Evolutionary conservation across 768 basidiomycete genomes (phyloP), one percentile per base, ranked within the genome.

Genomic region (Naganishia antarctica): DNA sequence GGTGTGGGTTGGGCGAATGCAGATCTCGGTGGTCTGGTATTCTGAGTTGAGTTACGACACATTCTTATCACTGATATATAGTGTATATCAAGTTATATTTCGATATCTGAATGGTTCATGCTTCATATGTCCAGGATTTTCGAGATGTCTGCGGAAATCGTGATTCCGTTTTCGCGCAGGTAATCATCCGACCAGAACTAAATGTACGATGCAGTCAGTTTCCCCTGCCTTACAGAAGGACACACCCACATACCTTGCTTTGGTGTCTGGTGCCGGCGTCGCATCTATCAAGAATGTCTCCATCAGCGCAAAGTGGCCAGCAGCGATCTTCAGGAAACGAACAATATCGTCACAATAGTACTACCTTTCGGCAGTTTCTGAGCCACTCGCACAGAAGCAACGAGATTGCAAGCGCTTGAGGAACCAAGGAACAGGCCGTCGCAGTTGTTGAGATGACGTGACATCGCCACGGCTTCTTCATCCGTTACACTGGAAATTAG

Each of bases 381-480:
- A 2, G 83, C 86, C 16, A 93, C 80, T 70, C 88, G 87, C 48
- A 96, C 83, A 69, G 89, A 91, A 1, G 94, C 89, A n/a, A 96
- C 84, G 41, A 99, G 82, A 73, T 98, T 99, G 74, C 91, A 93
- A 0, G 96, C 94, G 71, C 90, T 93, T 65, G 91, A 94, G 0
- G 93, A 97, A 15, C 96, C 96, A 29, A 98, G 81, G 79, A 93
- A 98, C 28, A 99, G 80, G 0, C 96, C 96, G 69, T 98, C 94
- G 61, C 89, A 81, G 53, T 87, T 81, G 4, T 96, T 91, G 21
- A 99, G 83, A 74, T 91, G 91, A 11, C 93, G 86, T 1, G 92
- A 88, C 94, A 98, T 98, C 8, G 88, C 85, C 23, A 98, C 90
- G 0, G 94, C 94, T 78, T 99, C 94, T 1, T 83, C 86, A 69